phyloP scores from a whole-genome alignment of 2,329 filamentous ascomycete species.

The Fusarium veterinarium region DNA sequence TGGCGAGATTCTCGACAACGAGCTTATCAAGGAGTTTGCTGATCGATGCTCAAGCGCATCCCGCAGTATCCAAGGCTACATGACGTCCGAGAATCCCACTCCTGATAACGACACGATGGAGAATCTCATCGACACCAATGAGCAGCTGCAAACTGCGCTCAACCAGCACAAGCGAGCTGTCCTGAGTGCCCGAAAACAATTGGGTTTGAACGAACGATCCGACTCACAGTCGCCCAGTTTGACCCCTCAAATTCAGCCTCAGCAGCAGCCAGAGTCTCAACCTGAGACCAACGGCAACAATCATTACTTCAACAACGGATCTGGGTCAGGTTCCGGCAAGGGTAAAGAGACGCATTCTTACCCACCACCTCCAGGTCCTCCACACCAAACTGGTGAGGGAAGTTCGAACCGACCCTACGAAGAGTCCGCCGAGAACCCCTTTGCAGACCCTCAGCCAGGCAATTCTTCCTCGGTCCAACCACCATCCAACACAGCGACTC shows the following conservation, averaged over 20 bases:
- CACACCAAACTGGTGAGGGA: constrained; percentile 43
- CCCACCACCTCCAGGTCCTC: constrained; percentile 40
- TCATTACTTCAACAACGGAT: constrained; percentile 29
- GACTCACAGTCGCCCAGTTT: constrained; percentile 45
- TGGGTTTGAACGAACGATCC: constrained; percentile 53
- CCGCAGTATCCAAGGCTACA: constrained; percentile 86
- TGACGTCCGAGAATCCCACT: constrained; percentile 79
- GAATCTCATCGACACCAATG: constrained; percentile 92
- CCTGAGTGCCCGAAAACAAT: constrained; percentile 68
- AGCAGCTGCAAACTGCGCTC: constrained; percentile 84
- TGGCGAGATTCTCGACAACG: constrained; percentile 79
- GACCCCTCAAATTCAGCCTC: constrained; percentile 37
- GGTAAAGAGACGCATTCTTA: constrained; percentile 51
- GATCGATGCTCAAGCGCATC: constrained; percentile 86
- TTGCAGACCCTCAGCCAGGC: constrained; percentile 50
- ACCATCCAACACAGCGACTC: constrained; percentile 24
- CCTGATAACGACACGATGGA: constrained; percentile 96
- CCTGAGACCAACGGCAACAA: constrained; percentile 47
- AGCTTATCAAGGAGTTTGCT: constrained; percentile 92
- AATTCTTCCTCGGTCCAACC: constrained; percentile 28
- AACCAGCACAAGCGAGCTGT: constrained; percentile 87
- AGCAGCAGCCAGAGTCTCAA: constrained; percentile 16
- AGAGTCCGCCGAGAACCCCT: constrained; percentile 40
- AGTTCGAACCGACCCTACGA: constrained; percentile 37
- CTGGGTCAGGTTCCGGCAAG: constrained; percentile 43